phyloP scores from a whole-genome alignment of 768 basidiomycete genomes.

The Crucibulum laeve region DNA sequence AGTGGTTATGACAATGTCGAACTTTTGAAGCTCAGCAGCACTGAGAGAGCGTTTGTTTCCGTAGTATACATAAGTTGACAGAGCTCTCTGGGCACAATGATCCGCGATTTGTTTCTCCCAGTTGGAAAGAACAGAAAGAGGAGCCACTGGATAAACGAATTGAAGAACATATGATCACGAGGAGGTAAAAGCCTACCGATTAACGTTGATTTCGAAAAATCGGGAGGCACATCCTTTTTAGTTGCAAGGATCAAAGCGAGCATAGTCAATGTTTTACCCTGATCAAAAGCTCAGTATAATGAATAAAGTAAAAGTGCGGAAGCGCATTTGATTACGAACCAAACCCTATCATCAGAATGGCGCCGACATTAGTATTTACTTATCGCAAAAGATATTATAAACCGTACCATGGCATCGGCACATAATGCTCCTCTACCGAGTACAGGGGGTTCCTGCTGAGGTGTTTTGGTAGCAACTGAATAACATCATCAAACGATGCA shows the following conservation, averaged over 20 bases:
- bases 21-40: constrained; percentile 54
- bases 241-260: constrained; percentile 78
- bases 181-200: constrained; percentile 49
- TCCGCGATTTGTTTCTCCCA: constrained; percentile 85
- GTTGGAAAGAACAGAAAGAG: constrained; percentile 81
- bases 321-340: constrained; percentile 20
- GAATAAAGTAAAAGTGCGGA: not conserved
- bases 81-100: constrained; percentile 51
- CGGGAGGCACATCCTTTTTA: constrained; percentile 51
- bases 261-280: constrained; percentile 93
- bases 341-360: constrained; percentile 31
- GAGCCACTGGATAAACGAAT: constrained; percentile 48
- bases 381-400: not conserved
- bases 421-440: constrained; percentile 85
- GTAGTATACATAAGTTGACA: constrained; percentile 67
- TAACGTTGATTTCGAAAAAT: constrained; percentile 66
- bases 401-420: constrained; percentile 80
- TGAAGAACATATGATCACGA: not conserved
- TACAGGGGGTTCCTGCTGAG: constrained; percentile 55
- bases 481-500: constrained; percentile 2
- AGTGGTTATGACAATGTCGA: constrained; percentile 82
- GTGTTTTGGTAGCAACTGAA: constrained; percentile 77
- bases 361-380: no score
- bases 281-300: not conserved
- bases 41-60: constrained; percentile 59